Evolutionary conservation across 2,329 filamentous ascomycete genomes (phyloP), one percentile per base, ranked within the genome.

Genomic region (Penicillium hesseltinei): DNA sequence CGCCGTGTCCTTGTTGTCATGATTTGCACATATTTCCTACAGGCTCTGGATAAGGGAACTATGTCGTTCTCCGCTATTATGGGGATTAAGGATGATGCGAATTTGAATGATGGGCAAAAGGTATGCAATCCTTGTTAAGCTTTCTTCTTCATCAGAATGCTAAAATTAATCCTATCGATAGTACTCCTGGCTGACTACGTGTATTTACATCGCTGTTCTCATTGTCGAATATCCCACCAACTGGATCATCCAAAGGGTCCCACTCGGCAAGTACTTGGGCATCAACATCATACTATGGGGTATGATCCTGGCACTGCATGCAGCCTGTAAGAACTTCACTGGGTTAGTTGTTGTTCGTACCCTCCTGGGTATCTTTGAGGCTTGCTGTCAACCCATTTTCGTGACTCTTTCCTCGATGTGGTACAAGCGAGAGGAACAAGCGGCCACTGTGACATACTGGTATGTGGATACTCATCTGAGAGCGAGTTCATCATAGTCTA

Each of bases 181-280:
- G 75, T 91, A 86, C 69, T 83, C 81, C 27, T 91, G 88, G 88
- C 77, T 91, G 51, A 88, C 85, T 0, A 89, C 87, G 13, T 89
- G 85, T 78, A 88, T 91, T 62, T 91, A 90, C 75, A 85, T 90
- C 59, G 86, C 84, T 51, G 85, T 90, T 21, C 77, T 91, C 10
- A 73, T 87, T 46, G 87, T 89, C 62, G 88, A 91, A 71, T 90
- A 89, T 67, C 88, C 88, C 0, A 88, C 87, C 70, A 89, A 87
- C 72, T 85, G 80, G 76, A 79, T 82, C 56, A 81, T 88, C 54
- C 80, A 85, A 46, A 81, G 85, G 29, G 82, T 88, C 0, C 87
- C 87, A 6, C 82, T 89, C 45, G 87, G 84, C 53, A 89, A 89
- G 68, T 88, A 87, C 61, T 80, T 89, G 6, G 80, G 81, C 36